Base-by-base conservation (phyloP, 2,329 filamentous ascomycete species). In the Leptodontidium sp. region DNA sequence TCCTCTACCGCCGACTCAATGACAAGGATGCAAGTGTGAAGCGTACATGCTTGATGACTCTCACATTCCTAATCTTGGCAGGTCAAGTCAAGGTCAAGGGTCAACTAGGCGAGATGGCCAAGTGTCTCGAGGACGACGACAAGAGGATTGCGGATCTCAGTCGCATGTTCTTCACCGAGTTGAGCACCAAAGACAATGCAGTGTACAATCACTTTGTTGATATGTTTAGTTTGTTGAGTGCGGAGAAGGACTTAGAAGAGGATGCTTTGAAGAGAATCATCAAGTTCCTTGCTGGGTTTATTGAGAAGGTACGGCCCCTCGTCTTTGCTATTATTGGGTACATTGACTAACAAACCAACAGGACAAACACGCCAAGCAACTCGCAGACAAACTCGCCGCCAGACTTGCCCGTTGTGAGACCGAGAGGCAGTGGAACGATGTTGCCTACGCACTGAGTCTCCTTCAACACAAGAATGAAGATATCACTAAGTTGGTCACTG, bases 161-260 rank as follows among this genome's bases (percentile, higher is more conserved):
- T 15, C 87, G 93, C 68, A 98, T 98, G 95, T 99, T 99, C 88
- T 99, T 99, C 81, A 95, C 93, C 0, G 96, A 99, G 81, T 87
- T 99, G 66, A 94, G 94, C 70, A 97, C 94, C 74, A 99, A 99
- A 84, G 96, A 99, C 79, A 99, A 99, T 78, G 96, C 96, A 2
- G 93, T 99, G 2, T 99, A 99, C 81, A 99, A 99, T 79, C 95
- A 99, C 82, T 99, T 99, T 81, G 94, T 99, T 35, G 96, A 99
- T 79, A 98, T 99, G 93, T 99, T 99, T 81, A 95, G 92, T 77
- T 83, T 98, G 72, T 84, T 99, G 58, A 96, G 93, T 68, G 92
- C 94, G 0, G 95, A 97, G 75, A 87, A 88, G 64, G 88, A 85
- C 38, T 84, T 99, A 73, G 90, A 93, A 11, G 95, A 98, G 79